Evolutionary conservation across 257 asterid genomes (phyloP).

Genomic region (Linderniella brevidens): DNA sequence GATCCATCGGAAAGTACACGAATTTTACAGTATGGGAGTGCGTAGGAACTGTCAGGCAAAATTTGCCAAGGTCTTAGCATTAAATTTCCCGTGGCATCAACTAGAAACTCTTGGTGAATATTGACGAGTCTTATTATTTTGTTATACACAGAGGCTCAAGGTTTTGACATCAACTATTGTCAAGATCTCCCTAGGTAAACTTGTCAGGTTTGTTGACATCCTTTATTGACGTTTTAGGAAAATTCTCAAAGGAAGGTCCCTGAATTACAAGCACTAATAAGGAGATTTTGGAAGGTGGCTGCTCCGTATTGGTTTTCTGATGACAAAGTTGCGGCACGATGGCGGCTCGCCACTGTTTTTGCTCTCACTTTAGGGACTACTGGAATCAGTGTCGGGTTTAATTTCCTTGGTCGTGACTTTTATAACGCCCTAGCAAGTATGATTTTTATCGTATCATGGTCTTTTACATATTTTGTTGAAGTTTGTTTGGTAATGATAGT

Average conservation of each 20-base stretch:
- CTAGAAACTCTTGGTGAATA: too few relatives aligned
- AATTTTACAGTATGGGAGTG: too few relatives aligned
- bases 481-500: constrained; percentile 11
- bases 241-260: constrained; percentile 26
- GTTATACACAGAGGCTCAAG: too few relatives aligned
- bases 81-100: too few relatives aligned
- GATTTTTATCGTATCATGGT: constrained; percentile 9
- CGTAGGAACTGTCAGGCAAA: too few relatives aligned
- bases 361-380: constrained; percentile 88
- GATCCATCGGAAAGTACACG: too few relatives aligned
- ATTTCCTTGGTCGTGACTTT: constrained; percentile 86
- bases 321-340: constrained; percentile 54
- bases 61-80: too few relatives aligned
- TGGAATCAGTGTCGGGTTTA: constrained; percentile 83
- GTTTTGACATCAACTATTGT: too few relatives aligned
- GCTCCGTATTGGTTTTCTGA: constrained; percentile 87
- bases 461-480: background rate
- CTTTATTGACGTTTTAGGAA: constrained; percentile 9
- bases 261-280: constrained; percentile 30
- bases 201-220: too few relatives aligned
- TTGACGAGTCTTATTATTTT: too few relatives aligned
- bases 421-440: constrained; percentile 86
- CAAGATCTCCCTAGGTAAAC: too few relatives aligned
- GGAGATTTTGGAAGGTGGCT: constrained; percentile 79
- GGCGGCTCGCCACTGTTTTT: constrained; percentile 65